Base-by-base conservation (phyloP, 495 filamentous ascomycete species). In the Aspergillus campestris region DNA sequence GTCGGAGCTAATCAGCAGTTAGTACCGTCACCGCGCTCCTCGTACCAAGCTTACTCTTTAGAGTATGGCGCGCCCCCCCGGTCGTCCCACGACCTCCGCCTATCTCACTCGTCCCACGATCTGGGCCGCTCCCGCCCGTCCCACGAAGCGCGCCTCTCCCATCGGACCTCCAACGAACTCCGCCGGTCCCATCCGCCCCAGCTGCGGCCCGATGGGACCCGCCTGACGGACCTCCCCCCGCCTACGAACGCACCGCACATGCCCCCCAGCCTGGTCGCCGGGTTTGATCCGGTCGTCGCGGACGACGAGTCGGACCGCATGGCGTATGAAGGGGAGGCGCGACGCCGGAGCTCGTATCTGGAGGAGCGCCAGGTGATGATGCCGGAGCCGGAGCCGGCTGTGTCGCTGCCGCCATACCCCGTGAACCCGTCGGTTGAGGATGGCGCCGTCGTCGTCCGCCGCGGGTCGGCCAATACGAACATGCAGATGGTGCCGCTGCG, bases 211-310 rank as follows among this genome's bases (percentile, higher is more conserved):
- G 50, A 50, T 10, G 42, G 39, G 45, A 43, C 39, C 32, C 51
- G 51, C 44, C 31, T 49, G 28, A 47, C 43, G 15, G 56, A 60
- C 38, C 58, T 61, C 38, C 58, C 18, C 48, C 53, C 18, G 44
- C 59, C 40, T 66, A 74, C 57, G 33, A 57, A 60, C 34, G 52
- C 62, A 6, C 65, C 79, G 8, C 49, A 70, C 8, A 71, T 87
- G 48, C 85, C 85, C 1, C 62, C 78, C 14, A 86, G 82, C 36
- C 65, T 89, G 14, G 78, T 87, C 42, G 77, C 84, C 24, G 85
- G 85, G 2, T 79, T 85, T 49, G 82, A 85, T 54, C 75, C 78
- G 1, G 60, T 51, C 38, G 62, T 78, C 35, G 71, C 75, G 7
- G 76, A 78, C 15, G 78, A 81, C 34, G 71, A 80, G 8, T 64